Conservation (phyloP, 805 yeast genomes). For the Wickerhamomyces strasburgensis region DNA sequence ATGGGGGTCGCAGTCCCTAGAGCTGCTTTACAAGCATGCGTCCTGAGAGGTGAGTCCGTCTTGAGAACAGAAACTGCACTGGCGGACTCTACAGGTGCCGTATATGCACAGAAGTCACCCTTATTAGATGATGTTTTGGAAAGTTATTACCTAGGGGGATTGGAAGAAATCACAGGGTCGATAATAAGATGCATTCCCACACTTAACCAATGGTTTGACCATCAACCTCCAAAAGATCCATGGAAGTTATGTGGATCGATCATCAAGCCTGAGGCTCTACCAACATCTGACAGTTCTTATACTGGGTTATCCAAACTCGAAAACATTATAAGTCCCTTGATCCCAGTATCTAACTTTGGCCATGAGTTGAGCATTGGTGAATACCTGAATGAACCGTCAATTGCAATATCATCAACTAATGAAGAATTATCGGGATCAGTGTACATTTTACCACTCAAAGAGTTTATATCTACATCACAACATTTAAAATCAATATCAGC, state of each 20-base stretch:
- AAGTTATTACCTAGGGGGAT: constrained; percentile 48
- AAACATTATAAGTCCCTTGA: constrained; percentile 20
- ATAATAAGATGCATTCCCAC: constrained; percentile 33
- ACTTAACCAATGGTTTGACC: constrained; percentile 38
- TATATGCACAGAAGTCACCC: constrained; percentile 34
- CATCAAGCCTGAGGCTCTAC: not conserved
- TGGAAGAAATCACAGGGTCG: constrained; percentile 41
- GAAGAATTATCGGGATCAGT: constrained; percentile 41
- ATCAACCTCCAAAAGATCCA: constrained; percentile 24
- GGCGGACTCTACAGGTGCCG: constrained; percentile 3
- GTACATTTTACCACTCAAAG: constrained; percentile 37
- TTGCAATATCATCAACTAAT: constrained; percentile 49
- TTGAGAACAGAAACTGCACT: constrained; percentile 38
- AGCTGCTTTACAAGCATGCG: constrained; percentile 41
- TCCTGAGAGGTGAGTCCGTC: constrained; percentile 51
- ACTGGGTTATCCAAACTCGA: not conserved
- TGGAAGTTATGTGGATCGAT: constrained; percentile 30
- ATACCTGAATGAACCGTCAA: constrained; percentile 33
- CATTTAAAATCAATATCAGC: not conserved
- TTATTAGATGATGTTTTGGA: constrained; percentile 38
- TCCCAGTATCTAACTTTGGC: constrained; percentile 40
- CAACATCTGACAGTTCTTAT: not conserved
- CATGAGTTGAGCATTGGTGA: constrained; percentile 37
- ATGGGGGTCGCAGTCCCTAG: constrained; percentile 31
- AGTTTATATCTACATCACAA: constrained; percentile 14